Conservation (phyloP, 495 filamentous ascomycete species). For the Penicillium salamii region DNA sequence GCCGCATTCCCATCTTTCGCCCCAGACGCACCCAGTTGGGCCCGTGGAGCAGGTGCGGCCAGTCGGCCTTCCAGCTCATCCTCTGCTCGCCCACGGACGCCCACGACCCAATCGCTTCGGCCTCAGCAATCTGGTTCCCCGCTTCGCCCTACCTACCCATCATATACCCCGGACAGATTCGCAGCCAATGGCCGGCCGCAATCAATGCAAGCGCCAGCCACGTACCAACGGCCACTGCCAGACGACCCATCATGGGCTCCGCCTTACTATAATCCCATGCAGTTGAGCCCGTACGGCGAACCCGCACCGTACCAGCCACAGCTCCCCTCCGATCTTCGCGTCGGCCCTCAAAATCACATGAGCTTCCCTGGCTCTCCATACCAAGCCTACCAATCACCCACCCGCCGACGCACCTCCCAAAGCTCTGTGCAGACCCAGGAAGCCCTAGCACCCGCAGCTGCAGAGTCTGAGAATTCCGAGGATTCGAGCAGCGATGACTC, state of each 20-base stretch:
- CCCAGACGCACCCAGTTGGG: conserved; percentile 26
- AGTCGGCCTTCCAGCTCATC: conserved; percentile 33
- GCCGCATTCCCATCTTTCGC: conserved; percentile 23
- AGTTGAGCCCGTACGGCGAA: conserved; percentile 32
- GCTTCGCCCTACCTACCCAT: conserved; percentile 30
- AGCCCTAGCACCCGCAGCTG: background rate
- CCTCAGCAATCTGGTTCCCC: conserved; percentile 34
- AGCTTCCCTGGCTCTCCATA: conserved; percentile 19
- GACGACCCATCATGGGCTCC: conserved; percentile 49
- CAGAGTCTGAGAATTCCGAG: conserved; percentile 21
- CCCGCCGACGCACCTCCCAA: conserved; percentile 3
- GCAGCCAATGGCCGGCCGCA: conserved; percentile 27
- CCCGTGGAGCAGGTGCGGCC: conserved; percentile 10
- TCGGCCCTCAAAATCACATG: conserved; percentile 23
- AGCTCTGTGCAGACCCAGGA: conserved; percentile 13
- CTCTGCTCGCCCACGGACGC: conserved; percentile 35
- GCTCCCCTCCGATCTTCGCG: conserved; percentile 31
- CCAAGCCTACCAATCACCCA: conserved; percentile 9
- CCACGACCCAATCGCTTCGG: conserved; percentile 38
- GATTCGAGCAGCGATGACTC: conserved; percentile 32
- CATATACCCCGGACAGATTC: conserved; percentile 26
- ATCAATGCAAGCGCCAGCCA: conserved; percentile 24
- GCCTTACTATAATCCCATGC: conserved; percentile 36
- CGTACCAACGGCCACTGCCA: conserved; percentile 35
- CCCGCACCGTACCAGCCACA: conserved; percentile 24